Evolutionary conservation across 129 eudicot genomes (phyloP).

Genomic region (Lactuca saligna): DNA sequence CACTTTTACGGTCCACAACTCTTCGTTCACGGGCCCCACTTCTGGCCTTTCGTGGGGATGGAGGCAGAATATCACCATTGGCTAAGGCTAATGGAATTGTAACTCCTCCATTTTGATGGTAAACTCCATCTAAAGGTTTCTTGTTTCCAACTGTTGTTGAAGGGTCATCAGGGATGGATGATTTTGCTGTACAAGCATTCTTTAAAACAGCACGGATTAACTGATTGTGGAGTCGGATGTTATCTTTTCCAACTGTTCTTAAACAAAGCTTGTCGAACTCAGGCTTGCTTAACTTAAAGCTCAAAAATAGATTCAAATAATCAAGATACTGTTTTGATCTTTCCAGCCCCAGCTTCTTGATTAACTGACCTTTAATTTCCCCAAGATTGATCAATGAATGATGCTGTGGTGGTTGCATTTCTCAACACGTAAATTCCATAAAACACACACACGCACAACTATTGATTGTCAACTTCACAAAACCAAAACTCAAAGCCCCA

Average conservation of each 20-base stretch:
- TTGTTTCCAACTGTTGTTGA: slow-evolving; percentile 36
- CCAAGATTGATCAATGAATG: slow-evolving; percentile 69
- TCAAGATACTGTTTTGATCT: slow-evolving; percentile 72
- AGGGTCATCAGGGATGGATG: slow-evolving; percentile 26
- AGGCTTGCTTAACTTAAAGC: slow-evolving; percentile 61
- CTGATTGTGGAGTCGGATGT: slow-evolving; percentile 80
- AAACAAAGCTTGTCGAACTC: slow-evolving; percentile 79
- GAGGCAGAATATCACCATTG: slow-evolving; percentile 66
- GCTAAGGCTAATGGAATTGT: slow-evolving; percentile 47
- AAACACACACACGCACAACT: slow-evolving; percentile 26
- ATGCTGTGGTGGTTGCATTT: slow-evolving; percentile 88
- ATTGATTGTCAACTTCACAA: slow-evolving; percentile 16
- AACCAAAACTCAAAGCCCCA: slow-evolving; percentile 19
- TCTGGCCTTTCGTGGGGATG: slow-evolving; percentile 66
- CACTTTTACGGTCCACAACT: slow-evolving; percentile 53
- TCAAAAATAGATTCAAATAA: slow-evolving; percentile 59
- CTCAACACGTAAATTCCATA: slow-evolving; percentile 57
- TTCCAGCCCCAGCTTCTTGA: slow-evolving; percentile 75
- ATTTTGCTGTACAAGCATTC: slow-evolving; percentile 63
- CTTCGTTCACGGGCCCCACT: slow-evolving; percentile 59
- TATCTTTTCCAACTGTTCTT: slow-evolving; percentile 77
- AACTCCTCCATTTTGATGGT: slow-evolving; percentile 50
- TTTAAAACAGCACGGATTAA: slow-evolving; percentile 63
- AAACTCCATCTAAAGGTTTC: slow-evolving; percentile 40
- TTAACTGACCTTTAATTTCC: slow-evolving; percentile 68